Conservation (phyloP, 306 rosid genomes). For the Ammopiptanthus mongolicus region DNA sequence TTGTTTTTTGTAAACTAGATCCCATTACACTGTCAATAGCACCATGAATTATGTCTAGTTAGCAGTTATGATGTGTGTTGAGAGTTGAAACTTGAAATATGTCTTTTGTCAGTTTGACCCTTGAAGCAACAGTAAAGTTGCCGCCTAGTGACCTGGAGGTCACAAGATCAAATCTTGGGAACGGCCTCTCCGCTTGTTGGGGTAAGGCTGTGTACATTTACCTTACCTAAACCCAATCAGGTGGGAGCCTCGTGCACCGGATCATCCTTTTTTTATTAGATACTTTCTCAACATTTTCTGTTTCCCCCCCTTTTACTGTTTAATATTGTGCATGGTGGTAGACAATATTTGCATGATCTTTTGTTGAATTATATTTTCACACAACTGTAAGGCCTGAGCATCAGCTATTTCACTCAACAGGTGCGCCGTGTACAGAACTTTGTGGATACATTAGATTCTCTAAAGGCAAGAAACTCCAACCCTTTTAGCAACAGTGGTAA, state of each 20-base stretch:
- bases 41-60: not conserved
- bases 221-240: no score
- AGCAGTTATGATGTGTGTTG: not conserved
- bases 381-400: slow-evolving; percentile 11
- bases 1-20: slow-evolving; percentile 8
- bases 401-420: slow-evolving; percentile 32
- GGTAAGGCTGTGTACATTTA: no score
- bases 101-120: not conserved
- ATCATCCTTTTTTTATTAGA: not conserved
- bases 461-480: slow-evolving; percentile 56
- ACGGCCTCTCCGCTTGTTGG: no score
- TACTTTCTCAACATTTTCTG: not conserved
- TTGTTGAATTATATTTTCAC: not conserved
- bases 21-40: not conserved
- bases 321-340: not conserved
- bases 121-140: no score
- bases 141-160: no score
- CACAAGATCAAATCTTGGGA: no score
- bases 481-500: slow-evolving; percentile 39
- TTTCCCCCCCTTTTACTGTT: not conserved
- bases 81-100: not conserved
- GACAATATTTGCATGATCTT: not conserved
- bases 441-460: slow-evolving; percentile 59
- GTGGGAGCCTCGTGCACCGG: no score
- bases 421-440: slow-evolving; percentile 72